phyloP scores from a whole-genome alignment of 2,329 filamentous ascomycete species.

The Xylaria sp. region DNA sequence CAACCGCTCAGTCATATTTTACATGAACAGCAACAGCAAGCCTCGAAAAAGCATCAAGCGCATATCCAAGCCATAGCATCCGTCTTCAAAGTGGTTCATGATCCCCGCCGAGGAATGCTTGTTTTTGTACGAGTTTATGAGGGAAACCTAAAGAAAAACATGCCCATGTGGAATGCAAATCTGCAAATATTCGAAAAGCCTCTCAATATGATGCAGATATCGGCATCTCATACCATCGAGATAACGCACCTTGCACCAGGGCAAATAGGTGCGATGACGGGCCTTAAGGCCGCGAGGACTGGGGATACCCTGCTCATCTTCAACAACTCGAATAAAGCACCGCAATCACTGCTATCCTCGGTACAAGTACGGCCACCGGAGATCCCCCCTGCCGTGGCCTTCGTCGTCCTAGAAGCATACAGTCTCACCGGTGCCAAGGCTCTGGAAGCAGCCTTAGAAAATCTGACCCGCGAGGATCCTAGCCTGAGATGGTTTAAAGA shows the following conservation, averaged over 20 bases:
- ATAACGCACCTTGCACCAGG: slow-evolving; percentile 79
- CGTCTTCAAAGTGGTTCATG: slow-evolving; percentile 94
- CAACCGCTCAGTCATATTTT: slow-evolving; percentile 49
- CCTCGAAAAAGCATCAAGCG: slow-evolving; percentile 42
- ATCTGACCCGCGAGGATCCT: slow-evolving; percentile 88
- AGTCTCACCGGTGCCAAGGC: slow-evolving; percentile 78
- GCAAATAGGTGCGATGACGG: slow-evolving; percentile 91
- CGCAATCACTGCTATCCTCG: slow-evolving; percentile 69
- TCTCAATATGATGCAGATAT: slow-evolving; percentile 83
- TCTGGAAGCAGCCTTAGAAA: slow-evolving; percentile 73
- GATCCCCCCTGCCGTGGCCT: slow-evolving; percentile 92
- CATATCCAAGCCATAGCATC: slow-evolving; percentile 57
- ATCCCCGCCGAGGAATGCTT: slow-evolving; percentile 80
- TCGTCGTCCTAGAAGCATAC: slow-evolving; percentile 86
- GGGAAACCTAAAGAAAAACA: slow-evolving; percentile 74
- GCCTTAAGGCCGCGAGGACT: slow-evolving; percentile 87
- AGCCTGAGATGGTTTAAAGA: slow-evolving; percentile 84
- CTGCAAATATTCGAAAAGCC: slow-evolving; percentile 78
- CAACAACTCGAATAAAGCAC: slow-evolving; percentile 59
- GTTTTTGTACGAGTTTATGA: slow-evolving; percentile 94
- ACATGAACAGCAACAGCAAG: slow-evolving; percentile 27
- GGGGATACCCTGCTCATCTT: slow-evolving; percentile 89
- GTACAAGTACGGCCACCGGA: slow-evolving; percentile 86
- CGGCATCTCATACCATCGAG: slow-evolving; percentile 83
- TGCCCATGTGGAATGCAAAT: slow-evolving; percentile 84